A percentile compares a stretch with the other conserved stretches of the same genome.
These are phyloP conservation scores for Pestalotiopsis sp. DNA, from an alignment of 2,329 filamentous ascomycete genomes.

Conservation along the genomic window DNA sequence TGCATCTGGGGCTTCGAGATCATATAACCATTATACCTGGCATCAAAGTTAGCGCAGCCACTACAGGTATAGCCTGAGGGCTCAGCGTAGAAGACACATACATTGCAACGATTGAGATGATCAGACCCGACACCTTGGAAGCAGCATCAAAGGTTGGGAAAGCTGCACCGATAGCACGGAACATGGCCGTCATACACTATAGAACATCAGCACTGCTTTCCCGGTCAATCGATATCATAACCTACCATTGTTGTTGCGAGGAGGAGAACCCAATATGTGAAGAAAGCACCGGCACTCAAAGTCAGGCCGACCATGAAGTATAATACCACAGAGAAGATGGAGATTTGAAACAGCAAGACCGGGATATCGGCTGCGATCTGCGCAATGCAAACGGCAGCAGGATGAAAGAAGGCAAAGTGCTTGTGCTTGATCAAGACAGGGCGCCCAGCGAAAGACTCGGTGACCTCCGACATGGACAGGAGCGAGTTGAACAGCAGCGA, in stretches of 20 bases:
- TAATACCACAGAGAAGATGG: conserved; percentile 57
- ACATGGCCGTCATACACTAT: conserved; percentile 60
- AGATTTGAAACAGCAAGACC: conserved; percentile 60
- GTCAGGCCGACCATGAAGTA: conserved; percentile 68
- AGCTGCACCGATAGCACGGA: conserved; percentile 57
- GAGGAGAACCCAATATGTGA: conserved; percentile 63
- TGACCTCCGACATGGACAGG: conserved; percentile 68
- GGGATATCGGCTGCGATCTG: conserved; percentile 59
- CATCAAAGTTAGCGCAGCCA: neutral
- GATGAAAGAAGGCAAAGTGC: conserved; percentile 59
- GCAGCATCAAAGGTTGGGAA: conserved; percentile 62
- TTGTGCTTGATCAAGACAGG: conserved; percentile 63
- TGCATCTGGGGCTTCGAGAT: conserved; percentile 66
- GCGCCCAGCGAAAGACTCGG: conserved; percentile 62
- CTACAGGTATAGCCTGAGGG: neutral
- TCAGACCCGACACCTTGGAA: conserved; percentile 57
- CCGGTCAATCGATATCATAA: neutral
- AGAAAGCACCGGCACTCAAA: conserved; percentile 55
- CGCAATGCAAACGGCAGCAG: conserved; percentile 61
- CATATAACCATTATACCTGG: conserved; percentile 62
- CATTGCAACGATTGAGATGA: conserved; percentile 41
- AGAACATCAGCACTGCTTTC: conserved; percentile 3
- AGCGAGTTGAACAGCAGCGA: conserved; percentile 65
- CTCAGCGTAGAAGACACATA: conserved; percentile 40
- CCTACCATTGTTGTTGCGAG: conserved; percentile 54